These are phyloP conservation scores for Talaromyces ruber DNA, from an alignment of 495 filamentous ascomycete species.

Conservation along the genomic window DNA sequence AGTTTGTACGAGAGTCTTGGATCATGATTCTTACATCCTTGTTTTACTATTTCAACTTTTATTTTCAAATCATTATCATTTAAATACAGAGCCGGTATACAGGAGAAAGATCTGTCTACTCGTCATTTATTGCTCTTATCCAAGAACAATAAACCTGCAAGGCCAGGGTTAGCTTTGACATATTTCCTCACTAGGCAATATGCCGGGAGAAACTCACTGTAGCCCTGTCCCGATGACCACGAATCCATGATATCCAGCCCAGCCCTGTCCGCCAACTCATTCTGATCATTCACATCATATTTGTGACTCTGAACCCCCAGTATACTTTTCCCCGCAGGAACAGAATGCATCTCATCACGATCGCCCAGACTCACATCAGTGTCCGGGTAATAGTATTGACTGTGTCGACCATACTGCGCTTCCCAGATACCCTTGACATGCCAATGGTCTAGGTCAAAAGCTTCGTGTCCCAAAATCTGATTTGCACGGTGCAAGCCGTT, in stretches of 20 bases:
- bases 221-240: not conserved
- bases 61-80: not conserved
- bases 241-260: not conserved
- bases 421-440: conserved; percentile 10
- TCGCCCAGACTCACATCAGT: not conserved
- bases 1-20: not conserved
- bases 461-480: conserved; percentile 46
- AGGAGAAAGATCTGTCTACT: not conserved
- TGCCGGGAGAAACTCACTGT: not conserved
- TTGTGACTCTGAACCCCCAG: not conserved
- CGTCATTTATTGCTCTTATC: not conserved
- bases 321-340: not conserved
- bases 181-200: not conserved
- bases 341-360: not conserved
- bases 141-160: not conserved
- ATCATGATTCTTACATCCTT: not conserved
- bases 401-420: not conserved
- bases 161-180: not conserved
- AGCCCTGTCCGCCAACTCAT: not conserved
- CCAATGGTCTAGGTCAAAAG: conserved; percentile 59
- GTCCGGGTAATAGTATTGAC: not conserved
- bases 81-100: not conserved
- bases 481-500: conserved; percentile 68
- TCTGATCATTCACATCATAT: not conserved
- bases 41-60: not conserved